These are phyloP conservation scores for Calamus simplicifolius DNA, from an alignment of 176 grass and related monocot species.

Conservation along the genomic window DNA sequence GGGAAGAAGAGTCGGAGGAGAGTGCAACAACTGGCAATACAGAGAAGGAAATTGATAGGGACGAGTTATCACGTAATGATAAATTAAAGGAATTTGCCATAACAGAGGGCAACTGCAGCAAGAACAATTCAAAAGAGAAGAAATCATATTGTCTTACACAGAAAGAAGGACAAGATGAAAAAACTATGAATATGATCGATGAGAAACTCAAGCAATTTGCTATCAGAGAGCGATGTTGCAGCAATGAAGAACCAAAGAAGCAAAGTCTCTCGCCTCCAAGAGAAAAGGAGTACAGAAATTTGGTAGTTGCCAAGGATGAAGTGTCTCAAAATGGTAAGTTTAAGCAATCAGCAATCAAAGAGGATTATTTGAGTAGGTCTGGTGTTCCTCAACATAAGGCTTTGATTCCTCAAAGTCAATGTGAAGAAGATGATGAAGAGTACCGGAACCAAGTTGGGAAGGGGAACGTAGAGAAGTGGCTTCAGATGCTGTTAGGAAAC, in stretches of 20 bases:
- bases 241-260: slow-evolving; percentile 2
- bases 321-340: too few relatives aligned
- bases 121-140: background rate
- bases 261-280: too few relatives aligned
- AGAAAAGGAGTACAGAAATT: too few relatives aligned
- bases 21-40: slow-evolving; percentile 13
- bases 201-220: slow-evolving; percentile 47
- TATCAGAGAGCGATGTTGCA: slow-evolving; percentile 10
- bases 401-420: background rate
- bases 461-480: slow-evolving; percentile 65
- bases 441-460: slow-evolving; percentile 48
- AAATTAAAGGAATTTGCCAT: background rate
- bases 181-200: slow-evolving; percentile 16
- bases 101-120: background rate
- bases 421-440: slow-evolving; percentile 34
- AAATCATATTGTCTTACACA: slow-evolving; percentile 1
- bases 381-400: background rate
- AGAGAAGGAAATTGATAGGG: background rate
- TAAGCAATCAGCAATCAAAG: slow-evolving; percentile 36
- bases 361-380: slow-evolving; percentile 5
- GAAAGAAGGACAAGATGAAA: slow-evolving; percentile 16
- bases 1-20: slow-evolving; percentile 12
- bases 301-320: too few relatives aligned
- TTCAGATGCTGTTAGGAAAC: slow-evolving; percentile 52
- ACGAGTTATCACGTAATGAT: background rate